These are phyloP conservation scores for Tieghemostelium lacteum DNA, from an alignment of 78 protist genomes.

Conservation along the genomic window DNA sequence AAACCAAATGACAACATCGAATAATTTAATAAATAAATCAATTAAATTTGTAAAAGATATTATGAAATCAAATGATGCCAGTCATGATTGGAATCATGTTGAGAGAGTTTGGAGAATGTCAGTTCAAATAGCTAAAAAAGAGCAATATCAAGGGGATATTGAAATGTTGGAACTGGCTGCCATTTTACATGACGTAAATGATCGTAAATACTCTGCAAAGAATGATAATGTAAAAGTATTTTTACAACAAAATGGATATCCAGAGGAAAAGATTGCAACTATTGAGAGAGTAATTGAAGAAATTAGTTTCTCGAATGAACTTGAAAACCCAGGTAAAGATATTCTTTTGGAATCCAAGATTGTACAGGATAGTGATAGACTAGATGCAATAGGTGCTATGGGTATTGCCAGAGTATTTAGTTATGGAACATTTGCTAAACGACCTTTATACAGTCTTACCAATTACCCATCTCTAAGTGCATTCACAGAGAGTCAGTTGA, in stretches of 20 bases:
- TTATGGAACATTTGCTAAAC: constrained; percentile 40
- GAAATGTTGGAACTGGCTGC: constrained; percentile 82
- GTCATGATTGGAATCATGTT: constrained; percentile 36
- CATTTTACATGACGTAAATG: constrained; percentile 82
- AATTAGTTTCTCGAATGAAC: constrained; percentile 81
- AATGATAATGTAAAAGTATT: constrained; percentile 50
- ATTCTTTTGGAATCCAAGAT: constrained; percentile 34
- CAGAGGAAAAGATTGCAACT: constrained; percentile 24
- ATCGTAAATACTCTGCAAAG: constrained; percentile 81
- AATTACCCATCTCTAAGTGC: background rate
- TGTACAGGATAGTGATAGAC: constrained; percentile 88
- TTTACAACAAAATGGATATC: constrained; percentile 20
- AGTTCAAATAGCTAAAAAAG: constrained; percentile 8
- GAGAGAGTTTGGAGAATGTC: constrained; percentile 27
- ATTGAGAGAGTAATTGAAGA: constrained; percentile 42
- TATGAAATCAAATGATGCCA: background rate
- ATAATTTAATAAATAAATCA: background rate
- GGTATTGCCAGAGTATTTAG: constrained; percentile 74
- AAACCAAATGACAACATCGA: too few species aligned
- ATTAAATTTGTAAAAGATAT: constrained; percentile 26
- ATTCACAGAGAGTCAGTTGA: background rate
- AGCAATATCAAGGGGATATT: constrained; percentile 35
- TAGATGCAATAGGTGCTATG: constrained; percentile 84
- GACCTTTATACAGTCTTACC: constrained; percentile 26
- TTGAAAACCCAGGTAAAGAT: background rate